These are phyloP conservation scores for Alternaria ethzedia DNA, from an alignment of 2,329 filamentous ascomycete species.

Conservation along the genomic window DNA sequence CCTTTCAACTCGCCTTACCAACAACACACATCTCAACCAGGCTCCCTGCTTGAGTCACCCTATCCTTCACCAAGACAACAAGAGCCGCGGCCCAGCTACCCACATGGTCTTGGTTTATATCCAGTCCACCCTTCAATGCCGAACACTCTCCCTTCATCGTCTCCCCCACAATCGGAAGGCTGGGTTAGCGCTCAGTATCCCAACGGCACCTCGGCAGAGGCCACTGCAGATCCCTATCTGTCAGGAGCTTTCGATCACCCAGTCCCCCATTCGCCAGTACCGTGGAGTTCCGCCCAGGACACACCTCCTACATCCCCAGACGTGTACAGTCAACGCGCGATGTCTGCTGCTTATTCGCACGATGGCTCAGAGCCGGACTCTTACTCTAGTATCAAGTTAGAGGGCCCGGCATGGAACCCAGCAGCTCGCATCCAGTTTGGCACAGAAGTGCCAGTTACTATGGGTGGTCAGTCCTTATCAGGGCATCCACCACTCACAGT, in stretches of 20 bases:
- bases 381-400: constrained; percentile 38
- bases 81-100: constrained; percentile 36
- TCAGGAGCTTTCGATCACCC: constrained; percentile 45
- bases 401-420: constrained; percentile 34
- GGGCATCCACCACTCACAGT: constrained; percentile 38
- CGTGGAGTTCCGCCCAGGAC: constrained; percentile 36
- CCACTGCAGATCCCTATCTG: constrained; percentile 39
- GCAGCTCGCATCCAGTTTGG: constrained; percentile 22
- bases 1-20: constrained; percentile 47
- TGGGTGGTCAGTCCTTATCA: constrained; percentile 14
- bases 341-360: constrained; percentile 44
- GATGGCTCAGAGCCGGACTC: constrained; percentile 32
- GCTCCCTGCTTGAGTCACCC: constrained; percentile 36
- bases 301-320: constrained; percentile 46
- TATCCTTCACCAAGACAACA: constrained; percentile 46
- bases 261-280: constrained; percentile 37
- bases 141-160: constrained; percentile 42
- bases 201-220: constrained; percentile 33
- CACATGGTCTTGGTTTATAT: constrained; percentile 45
- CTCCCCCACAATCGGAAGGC: constrained; percentile 43
- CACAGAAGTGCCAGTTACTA: constrained; percentile 18
- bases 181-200: constrained; percentile 39
- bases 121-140: constrained; percentile 33
- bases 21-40: constrained; percentile 34
- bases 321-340: constrained; percentile 32